A percentile compares a stretch with the other conserved stretches of the same genome.
phyloP scores from a whole-genome alignment of 2,329 filamentous ascomycete species.

The Penicillium capsulatum region DNA sequence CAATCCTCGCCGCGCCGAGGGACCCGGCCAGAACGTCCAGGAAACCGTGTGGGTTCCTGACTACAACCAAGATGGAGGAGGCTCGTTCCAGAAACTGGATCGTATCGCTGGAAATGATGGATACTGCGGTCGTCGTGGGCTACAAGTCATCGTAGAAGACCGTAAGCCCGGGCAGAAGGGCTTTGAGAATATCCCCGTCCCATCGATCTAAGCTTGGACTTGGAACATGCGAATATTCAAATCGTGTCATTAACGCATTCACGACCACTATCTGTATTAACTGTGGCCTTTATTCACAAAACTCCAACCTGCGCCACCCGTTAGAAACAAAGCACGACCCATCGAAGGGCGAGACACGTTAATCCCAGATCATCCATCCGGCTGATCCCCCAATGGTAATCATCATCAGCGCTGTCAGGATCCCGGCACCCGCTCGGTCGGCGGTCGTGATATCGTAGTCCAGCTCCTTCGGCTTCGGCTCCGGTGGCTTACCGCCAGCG shows the following conservation, averaged over 20 bases:
- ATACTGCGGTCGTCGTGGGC: slow-evolving; percentile 42
- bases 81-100: slow-evolving; percentile 38
- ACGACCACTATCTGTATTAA: too few species aligned
- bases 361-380: slow-evolving; percentile 37
- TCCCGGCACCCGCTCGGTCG: slow-evolving; percentile 43
- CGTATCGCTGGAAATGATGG: slow-evolving; percentile 43
- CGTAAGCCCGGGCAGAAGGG: slow-evolving; percentile 42
- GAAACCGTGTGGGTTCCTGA: slow-evolving; percentile 43
- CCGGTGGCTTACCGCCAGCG: slow-evolving; percentile 20
- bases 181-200: slow-evolving; percentile 44
- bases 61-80: slow-evolving; percentile 24
- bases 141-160: slow-evolving; percentile 44
- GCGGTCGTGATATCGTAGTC: slow-evolving; percentile 27
- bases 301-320: neutral
- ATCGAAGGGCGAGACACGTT: neutral
- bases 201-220: slow-evolving; percentile 18
- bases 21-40: slow-evolving; percentile 49
- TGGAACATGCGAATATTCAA: neutral
- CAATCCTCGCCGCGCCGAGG: slow-evolving; percentile 59
- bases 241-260: too few species aligned
- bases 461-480: slow-evolving; percentile 11
- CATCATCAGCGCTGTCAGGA: slow-evolving; percentile 40
- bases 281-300: too few species aligned
- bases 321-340: too few species aligned
- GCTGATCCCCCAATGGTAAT: slow-evolving; percentile 33